Evolutionary conservation across 1,139 yeast species (phyloP), one percentile per base, ranked within the genome.

Genomic region (Zygosaccharomyces sapae): DNA sequence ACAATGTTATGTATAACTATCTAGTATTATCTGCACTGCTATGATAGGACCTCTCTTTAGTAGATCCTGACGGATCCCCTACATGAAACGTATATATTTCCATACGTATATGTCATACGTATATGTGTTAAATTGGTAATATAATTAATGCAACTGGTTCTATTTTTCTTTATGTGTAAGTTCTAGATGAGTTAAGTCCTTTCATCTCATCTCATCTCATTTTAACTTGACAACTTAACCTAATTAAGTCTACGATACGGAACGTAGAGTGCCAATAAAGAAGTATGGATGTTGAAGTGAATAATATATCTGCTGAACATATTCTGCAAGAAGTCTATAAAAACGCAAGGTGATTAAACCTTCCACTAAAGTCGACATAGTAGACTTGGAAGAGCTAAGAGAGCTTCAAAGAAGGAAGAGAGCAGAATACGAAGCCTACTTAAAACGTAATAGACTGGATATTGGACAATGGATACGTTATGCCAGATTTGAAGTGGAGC

Each of bases 381-480:
- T 81, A 37, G 96, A 89, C 64, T 65, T 84, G 16, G 95, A 87
- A 57, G 97, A 90, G 65, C 74, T 89, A 30, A 73, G 77, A 40
- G 89, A 87, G 52, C 77, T 70, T 53, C 97, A 88, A 65, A 74
- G 85, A 33, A 71, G 88, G 29, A 88, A 84, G 59, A 70, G 98
- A 50, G 76, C 78, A 42, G 96, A 88, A 57, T 90, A 74, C 62
- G 98, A 92, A 66, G 85, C 83, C 58, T 95, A 90, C 19, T 68
- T 92, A 44, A 80, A 94, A 55, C 76, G 92, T 57, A 90, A 92
- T 62, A 71, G 95, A 50, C 75, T 84, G 34, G 89, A 89, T 59
- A 75, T 77, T 58, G 85, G 89, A 2, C 96, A 90, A 62, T 92
- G 97, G 97, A 74, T 88, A 64, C 73, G 97, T 45, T 92, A 92